These are phyloP conservation scores for Pleoardoris graminearum DNA, from an alignment of 2,329 filamentous ascomycete genomes.

Conservation along the genomic window DNA sequence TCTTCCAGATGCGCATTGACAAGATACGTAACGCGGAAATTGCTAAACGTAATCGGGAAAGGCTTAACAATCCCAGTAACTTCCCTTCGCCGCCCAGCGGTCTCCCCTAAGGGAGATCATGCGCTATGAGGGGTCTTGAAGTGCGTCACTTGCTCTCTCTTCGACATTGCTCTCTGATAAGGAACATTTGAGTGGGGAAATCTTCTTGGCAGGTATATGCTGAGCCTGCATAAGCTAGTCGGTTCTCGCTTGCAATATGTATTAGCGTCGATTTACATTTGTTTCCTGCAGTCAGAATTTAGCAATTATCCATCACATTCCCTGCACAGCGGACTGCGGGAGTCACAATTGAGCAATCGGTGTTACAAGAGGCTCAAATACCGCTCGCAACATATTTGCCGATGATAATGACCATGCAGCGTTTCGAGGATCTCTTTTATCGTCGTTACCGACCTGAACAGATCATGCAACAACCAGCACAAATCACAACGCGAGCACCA, in stretches of 20 bases:
- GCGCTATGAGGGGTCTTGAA: too few species aligned
- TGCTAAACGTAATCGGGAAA: conserved; percentile 79
- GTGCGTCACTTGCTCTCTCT: background rate
- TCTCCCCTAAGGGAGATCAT: conserved; percentile 28
- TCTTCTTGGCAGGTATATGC: conserved; percentile 19
- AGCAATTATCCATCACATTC: conserved; percentile 25
- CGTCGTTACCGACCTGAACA: too few species aligned
- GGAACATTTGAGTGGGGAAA: conserved; percentile 18
- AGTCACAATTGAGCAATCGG: background rate
- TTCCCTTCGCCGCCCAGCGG: conserved; percentile 85
- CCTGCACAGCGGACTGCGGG: conserved; percentile 10
- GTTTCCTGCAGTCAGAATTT: conserved; percentile 40
- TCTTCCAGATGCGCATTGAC: conserved; percentile 83
- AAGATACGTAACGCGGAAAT: conserved; percentile 77
- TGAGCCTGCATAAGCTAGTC: conserved; percentile 11
- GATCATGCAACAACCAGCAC: too few species aligned
- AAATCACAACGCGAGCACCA: too few species aligned
- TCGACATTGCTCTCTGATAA: conserved; percentile 2
- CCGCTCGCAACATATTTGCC: too few species aligned
- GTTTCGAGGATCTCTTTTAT: too few species aligned
- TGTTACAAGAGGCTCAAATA: background rate
- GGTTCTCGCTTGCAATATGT: conserved; percentile 7
- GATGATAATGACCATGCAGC: too few species aligned
- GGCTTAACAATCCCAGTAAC: conserved; percentile 73
- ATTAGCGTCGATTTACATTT: background rate